phyloP scores from a whole-genome alignment of 2,329 filamentous ascomycete genomes.

The Herpotrichia juniperi region DNA sequence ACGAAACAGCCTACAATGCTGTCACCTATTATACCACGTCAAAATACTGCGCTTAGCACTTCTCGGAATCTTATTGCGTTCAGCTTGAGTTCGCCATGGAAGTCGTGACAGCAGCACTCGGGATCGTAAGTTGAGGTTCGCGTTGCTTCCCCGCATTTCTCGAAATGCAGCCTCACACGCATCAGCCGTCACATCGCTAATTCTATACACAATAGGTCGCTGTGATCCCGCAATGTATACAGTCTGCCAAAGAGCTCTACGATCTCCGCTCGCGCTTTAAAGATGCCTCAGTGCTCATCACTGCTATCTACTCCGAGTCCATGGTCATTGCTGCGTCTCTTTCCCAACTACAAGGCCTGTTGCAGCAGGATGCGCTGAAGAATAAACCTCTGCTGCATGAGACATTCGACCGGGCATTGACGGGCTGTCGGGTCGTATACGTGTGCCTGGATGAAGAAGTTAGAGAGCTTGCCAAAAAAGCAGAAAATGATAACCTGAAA shows the following conservation, averaged over 20 bases:
- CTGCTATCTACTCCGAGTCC: slow-evolving; percentile 41
- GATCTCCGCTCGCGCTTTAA: slow-evolving; percentile 36
- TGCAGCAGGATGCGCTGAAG: slow-evolving; percentile 32
- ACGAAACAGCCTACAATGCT: too few species aligned
- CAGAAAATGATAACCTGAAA: slow-evolving; percentile 24
- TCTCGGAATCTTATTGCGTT: too few species aligned
- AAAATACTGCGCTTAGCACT: too few species aligned
- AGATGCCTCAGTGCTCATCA: slow-evolving; percentile 37
- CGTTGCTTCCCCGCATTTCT: background rate
- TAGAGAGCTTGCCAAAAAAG: slow-evolving; percentile 25
- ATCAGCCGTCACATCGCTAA: background rate
- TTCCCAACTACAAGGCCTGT: slow-evolving; percentile 36
- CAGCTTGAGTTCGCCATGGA: slow-evolving; percentile 1
- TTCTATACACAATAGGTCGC: slow-evolving; percentile 4
- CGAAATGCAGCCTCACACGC: background rate
- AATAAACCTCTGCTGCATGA: slow-evolving; percentile 36
- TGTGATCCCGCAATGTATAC: slow-evolving; percentile 31
- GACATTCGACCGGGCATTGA: slow-evolving; percentile 39
- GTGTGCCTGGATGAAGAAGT: slow-evolving; percentile 41
- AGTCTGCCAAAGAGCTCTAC: slow-evolving; percentile 37
- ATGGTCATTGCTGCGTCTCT: slow-evolving; percentile 41
- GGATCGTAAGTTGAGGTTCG: slow-evolving; percentile 4
- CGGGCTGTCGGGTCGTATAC: slow-evolving; percentile 40
- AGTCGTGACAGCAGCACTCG: slow-evolving; percentile 1
- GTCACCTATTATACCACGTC: too few species aligned